Base-by-base conservation (phyloP, 2,329 filamentous ascomycete species). In the Cyphellophora europaea region DNA sequence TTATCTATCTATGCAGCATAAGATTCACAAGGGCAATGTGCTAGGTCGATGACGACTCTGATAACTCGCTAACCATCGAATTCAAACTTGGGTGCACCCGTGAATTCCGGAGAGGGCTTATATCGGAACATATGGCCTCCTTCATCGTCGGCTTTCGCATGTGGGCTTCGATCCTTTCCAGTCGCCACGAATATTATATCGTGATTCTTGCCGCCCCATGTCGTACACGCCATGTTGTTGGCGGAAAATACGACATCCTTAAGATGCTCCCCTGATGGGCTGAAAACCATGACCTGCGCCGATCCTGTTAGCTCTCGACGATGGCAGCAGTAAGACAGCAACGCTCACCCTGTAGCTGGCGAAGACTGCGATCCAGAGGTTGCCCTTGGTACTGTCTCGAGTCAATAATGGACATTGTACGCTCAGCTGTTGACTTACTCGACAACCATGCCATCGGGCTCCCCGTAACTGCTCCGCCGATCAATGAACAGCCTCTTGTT, bases 391-490 rank as follows among this genome's bases (percentile, higher is more conserved):
- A 27, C 53, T 58, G 27, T 8, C 6, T 14, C 11, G 35, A 33
- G 14, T 35, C 12, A 33, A 11, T 25, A 17, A 25, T n/a, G 13
- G 13, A 6, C 21, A 8, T 8, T n/a, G n/a, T 8, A 25, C 8
- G 21, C 21, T 8, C 8, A 25, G 23, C 5, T 19, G 23, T 11
- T 5, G 10, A 48, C 54, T 35, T 47, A 60, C 56, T 60, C 58
- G 8, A 58, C 41, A 5, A 61, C 55, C 53, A 60, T 57, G 3
- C 58, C 57, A 45, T 62, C 57, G 3, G 56, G 56, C 37, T 60
- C 54, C 11, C 50, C 56, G 35, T 35, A 51, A 2, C 43, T 49
- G 4, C 31, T 38, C 17, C 48, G 38, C 29, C 50, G 44, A 31
- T 56, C 52, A 27, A 56, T 45, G 11, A 55, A 38, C 6, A 52